Conservation (phyloP, 441 rosid species). For the Adansonia grandidieri region DNA sequence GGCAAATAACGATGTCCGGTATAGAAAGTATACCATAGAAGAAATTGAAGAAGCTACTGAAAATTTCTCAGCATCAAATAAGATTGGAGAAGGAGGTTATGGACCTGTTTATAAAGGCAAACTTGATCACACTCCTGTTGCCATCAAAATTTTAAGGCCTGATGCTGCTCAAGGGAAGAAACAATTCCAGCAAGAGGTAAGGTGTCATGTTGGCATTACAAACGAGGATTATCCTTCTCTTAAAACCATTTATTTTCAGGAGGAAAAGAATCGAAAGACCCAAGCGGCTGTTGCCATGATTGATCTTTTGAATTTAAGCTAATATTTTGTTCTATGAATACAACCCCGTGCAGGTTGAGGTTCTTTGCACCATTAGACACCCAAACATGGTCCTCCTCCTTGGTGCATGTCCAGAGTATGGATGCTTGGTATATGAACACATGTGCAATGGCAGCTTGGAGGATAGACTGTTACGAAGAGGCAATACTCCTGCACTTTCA, state of each 20-base stretch:
- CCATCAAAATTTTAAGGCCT: conserved; percentile 77
- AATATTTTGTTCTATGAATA: neutral
- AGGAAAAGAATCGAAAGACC: neutral
- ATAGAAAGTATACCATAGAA: conserved; percentile 63
- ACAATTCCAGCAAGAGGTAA: conserved; percentile 82
- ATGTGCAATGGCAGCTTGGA: conserved; percentile 75
- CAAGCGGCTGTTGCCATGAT: neutral
- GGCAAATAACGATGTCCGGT: conserved; percentile 56
- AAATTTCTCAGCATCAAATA: conserved; percentile 44
- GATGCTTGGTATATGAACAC: conserved; percentile 69
- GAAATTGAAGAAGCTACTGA: conserved; percentile 78
- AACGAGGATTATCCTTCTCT: neutral
- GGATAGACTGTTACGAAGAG: conserved; percentile 58
- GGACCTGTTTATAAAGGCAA: conserved; percentile 80
- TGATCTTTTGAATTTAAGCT: conserved; percentile 7
- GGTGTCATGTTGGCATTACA: neutral
- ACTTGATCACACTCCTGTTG: conserved; percentile 78
- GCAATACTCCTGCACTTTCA: conserved; percentile 55
- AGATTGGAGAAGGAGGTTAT: conserved; percentile 86
- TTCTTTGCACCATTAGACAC: conserved; percentile 69
- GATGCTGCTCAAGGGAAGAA: conserved; percentile 82
- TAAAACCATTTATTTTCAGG: neutral
- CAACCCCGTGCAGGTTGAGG: conserved; percentile 51
- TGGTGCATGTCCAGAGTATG: conserved; percentile 83
- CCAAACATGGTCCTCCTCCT: conserved; percentile 80